phyloP scores from a whole-genome alignment of 352 stramenopile species.

The Globisporangium acanthophoron region DNA sequence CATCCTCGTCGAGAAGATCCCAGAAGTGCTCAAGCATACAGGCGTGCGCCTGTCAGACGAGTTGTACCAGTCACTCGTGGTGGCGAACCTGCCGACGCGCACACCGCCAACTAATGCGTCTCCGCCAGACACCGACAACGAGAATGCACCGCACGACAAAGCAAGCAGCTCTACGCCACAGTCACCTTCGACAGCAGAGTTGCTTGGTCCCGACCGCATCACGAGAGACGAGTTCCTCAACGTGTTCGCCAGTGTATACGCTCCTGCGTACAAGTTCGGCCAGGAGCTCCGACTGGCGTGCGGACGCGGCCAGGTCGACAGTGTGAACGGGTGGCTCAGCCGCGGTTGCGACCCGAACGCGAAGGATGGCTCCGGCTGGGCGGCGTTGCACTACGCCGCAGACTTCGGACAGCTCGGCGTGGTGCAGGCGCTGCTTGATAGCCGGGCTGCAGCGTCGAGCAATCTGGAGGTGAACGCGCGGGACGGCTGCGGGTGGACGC shows the following conservation, averaged over 20 bases:
- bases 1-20: slow-evolving; percentile 24
- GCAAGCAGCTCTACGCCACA: too few species aligned
- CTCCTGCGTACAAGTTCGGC: slow-evolving; percentile 66
- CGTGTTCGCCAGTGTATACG: slow-evolving; percentile 54
- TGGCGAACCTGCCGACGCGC: slow-evolving; percentile 12
- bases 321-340: slow-evolving; percentile 36
- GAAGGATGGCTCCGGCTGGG: slow-evolving; percentile 60
- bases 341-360: slow-evolving; percentile 60
- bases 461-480: slow-evolving; percentile 32
- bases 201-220: slow-evolving; percentile 10
- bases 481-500: slow-evolving; percentile 47
- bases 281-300: slow-evolving; percentile 55
- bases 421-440: slow-evolving; percentile 32
- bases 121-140: not conserved
- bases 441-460: not conserved
- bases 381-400: slow-evolving; percentile 53
- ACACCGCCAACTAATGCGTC: not conserved
- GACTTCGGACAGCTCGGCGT: slow-evolving; percentile 50
- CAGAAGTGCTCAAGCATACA: slow-evolving; percentile 28
- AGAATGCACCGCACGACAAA: not conserved
- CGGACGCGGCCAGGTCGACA: slow-evolving; percentile 43
- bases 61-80: slow-evolving; percentile 38
- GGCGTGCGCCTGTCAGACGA: slow-evolving; percentile 26
- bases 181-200: not conserved
- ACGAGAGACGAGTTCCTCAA: slow-evolving; percentile 37